A percentile compares a stretch with the other conserved stretches of the same genome.
Evolutionary conservation across 1,284 basidiomycete genomes (phyloP).

Genomic region (Paramarasmius palmivorus): DNA sequence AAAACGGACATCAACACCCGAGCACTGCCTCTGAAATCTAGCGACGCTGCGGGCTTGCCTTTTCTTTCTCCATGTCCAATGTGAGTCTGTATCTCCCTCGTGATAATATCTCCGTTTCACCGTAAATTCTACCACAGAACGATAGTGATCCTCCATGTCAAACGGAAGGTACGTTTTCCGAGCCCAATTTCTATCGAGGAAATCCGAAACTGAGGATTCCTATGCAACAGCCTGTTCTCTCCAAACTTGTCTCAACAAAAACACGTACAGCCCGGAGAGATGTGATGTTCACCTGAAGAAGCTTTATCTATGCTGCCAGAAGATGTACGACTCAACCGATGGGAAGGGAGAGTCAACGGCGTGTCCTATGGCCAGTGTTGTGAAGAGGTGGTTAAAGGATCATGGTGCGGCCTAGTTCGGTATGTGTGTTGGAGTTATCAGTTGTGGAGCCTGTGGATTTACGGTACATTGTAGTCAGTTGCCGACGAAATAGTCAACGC

Average conservation of each 20-base stretch:
- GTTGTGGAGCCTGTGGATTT: too few relatives aligned
- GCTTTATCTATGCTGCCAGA: conserved; percentile 1
- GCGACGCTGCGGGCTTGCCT: too few relatives aligned
- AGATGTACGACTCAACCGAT: conserved; percentile 1
- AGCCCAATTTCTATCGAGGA: neutral
- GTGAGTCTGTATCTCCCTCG: neutral
- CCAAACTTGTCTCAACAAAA: conserved; percentile 2
- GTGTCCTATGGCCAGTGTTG: neutral
- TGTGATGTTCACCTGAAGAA: neutral
- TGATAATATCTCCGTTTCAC: too few relatives aligned
- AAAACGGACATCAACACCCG: too few relatives aligned
- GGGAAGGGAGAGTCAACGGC: neutral
- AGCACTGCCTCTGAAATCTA: too few relatives aligned
- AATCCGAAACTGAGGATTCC: too few relatives aligned
- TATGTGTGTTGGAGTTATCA: too few relatives aligned
- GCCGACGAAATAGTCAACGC: too few relatives aligned
- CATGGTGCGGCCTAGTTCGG: too few relatives aligned
- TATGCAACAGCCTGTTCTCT: neutral
- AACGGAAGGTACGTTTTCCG: neutral
- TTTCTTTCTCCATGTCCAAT: too few relatives aligned
- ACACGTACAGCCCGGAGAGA: neutral
- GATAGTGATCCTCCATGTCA: neutral
- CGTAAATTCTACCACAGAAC: neutral
- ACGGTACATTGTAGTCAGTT: too few relatives aligned
- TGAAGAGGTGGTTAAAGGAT: conserved; percentile 2